Conservation (phyloP, 2,329 filamentous ascomycete species). For the Cyphellophora attinorum region DNA sequence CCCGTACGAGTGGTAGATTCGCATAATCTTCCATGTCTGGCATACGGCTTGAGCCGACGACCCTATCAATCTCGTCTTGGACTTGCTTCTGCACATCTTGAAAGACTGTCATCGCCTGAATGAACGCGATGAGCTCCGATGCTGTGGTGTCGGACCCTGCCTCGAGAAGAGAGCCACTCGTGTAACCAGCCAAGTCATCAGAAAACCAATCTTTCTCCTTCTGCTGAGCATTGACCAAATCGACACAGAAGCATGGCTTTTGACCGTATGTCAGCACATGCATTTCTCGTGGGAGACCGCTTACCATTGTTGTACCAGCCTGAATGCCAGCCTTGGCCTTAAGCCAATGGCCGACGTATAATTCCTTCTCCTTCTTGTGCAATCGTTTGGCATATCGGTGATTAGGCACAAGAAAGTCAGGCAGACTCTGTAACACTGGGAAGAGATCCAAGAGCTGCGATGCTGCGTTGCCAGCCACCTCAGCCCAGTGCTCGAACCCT, state of each 20-base stretch:
- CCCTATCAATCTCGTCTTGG: constrained; percentile 39
- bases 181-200: constrained; percentile 13
- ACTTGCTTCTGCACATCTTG: constrained; percentile 36
- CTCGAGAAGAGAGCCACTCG: constrained; percentile 30
- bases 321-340: constrained; percentile 7
- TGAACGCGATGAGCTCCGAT: constrained; percentile 31
- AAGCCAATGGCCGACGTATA: constrained; percentile 12
- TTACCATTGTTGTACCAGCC: constrained; percentile 7
- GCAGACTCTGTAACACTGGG: constrained; percentile 12
- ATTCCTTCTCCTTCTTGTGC: constrained; percentile 8
- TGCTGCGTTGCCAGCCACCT: constrained; percentile 6
- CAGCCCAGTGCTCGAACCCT: constrained; percentile 8
- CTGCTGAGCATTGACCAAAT: constrained; percentile 10
- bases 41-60: constrained; percentile 38
- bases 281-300: constrained; percentile 1
- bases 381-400: constrained; percentile 7
- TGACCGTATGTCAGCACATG: constrained; percentile 4
- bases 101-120: constrained; percentile 41
- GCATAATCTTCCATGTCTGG: constrained; percentile 40
- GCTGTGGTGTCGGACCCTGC: constrained; percentile 36
- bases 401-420: constrained; percentile 10
- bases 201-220: constrained; percentile 11
- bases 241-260: constrained; percentile 13
- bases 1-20: constrained; percentile 42
- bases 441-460: constrained; percentile 12